Base-by-base conservation (phyloP, 306 rosid species). In the Hylodesmum podocarpum region DNA sequence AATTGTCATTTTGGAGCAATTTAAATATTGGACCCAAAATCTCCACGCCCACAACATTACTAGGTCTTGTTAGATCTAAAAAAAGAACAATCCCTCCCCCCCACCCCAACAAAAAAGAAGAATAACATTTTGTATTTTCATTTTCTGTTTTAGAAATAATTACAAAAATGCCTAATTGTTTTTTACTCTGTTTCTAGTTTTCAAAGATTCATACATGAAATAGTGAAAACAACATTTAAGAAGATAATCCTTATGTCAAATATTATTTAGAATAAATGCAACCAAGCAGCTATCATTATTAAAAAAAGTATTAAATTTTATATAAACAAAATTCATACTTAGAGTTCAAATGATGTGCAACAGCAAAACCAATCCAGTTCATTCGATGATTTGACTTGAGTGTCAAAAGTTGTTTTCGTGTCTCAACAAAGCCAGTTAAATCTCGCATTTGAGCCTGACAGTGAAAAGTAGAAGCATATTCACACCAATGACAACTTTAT, bases 341-440 rank as follows among this genome's bases (percentile, higher is more conserved):
- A 67, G 90, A 84, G 85, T 94, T 91, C 90, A 94, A 85, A 82
- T 94, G 98, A 79, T 94, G 97, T 28, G 98, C 59, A 85, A 94
- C 97, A 67, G 98, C 85, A 89, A 94, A 94, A 47, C 98, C 98
- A 83, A 94, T 91, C 98, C 98, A 94, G 83, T 94, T 94, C 98
- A 91, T 94, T 84, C 98, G 98, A 82, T 94, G 98, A 80, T 90
- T 94, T 75, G 98, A 86, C 83, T 94, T 94, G 78, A 94, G 88
- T 15, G 91, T 87, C 86, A 94, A 76, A 77, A 94, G 98, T 72
- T 90, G 94, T 64, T 90, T 97, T 28, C 98, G 81, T 40, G 98
- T 91, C 85, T 94, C 95, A 84, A 94, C 97, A 90, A 94, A 94
- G 28, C 97, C 98, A 57, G 87, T 19, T 86, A 91, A 88, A 84